Evolutionary conservation across 73 alveolate species (phyloP).

Genomic region (Stentor roeselii): DNA sequence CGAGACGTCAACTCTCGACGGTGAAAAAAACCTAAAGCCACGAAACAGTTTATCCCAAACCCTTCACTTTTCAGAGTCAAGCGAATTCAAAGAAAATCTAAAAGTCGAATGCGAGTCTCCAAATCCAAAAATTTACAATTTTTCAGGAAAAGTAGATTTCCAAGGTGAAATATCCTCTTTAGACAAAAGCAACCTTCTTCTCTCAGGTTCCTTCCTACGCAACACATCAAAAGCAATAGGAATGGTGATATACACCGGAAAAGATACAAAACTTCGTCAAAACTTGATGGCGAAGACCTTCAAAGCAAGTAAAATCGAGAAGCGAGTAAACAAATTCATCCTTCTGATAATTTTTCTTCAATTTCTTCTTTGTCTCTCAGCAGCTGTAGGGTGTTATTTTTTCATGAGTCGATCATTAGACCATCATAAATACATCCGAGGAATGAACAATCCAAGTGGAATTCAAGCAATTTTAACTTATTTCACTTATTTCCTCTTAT

Average conservation of each 20-base stretch:
- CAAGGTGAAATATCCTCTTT: background rate
- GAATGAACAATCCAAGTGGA: too few species aligned
- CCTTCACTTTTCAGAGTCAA: background rate
- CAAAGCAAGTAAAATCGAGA: constrained; percentile 18
- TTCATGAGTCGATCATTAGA: too few species aligned
- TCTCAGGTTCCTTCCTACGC: background rate
- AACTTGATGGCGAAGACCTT: constrained; percentile 9
- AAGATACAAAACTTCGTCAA: constrained; percentile 19
- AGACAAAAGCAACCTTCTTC: background rate
- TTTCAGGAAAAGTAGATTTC: background rate
- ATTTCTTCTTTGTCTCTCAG: background rate
- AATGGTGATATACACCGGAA: background rate
- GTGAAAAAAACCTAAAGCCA: constrained; percentile 95
- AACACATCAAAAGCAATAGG: background rate
- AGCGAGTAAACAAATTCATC: constrained; percentile 4
- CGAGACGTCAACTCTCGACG: constrained; percentile 95
- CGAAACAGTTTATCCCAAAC: constrained; percentile 35
- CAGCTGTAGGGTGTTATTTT: too few species aligned
- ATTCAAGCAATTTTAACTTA: constrained; percentile 69
- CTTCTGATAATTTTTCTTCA: background rate
- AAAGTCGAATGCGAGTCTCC: background rate
- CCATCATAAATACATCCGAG: too few species aligned
- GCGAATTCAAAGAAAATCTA: background rate
- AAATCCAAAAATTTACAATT: background rate
- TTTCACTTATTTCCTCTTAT: constrained; percentile 87